phyloP scores from a whole-genome alignment of 345 rosid genomes.

The Gossypium australe region DNA sequence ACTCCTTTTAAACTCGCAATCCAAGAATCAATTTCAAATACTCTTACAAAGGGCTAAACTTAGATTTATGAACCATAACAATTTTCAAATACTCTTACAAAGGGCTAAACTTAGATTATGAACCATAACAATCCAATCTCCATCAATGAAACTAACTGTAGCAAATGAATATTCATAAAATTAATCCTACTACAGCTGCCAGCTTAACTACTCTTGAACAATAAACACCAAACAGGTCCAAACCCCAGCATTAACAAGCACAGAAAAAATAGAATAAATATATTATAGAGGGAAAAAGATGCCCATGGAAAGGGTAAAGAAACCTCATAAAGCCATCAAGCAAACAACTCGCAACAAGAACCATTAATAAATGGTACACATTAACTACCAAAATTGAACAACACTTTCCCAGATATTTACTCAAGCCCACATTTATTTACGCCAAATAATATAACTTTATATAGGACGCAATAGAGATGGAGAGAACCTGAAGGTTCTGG shows the following conservation, averaged over 20 bases:
- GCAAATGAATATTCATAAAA: background rate
- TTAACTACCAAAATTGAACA: background rate
- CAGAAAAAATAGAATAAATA: background rate
- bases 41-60: background rate
- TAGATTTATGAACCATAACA: background rate
- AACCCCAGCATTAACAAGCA: background rate
- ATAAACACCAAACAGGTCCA: background rate
- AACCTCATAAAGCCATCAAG: background rate
- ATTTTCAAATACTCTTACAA: background rate
- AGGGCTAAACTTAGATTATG: background rate
- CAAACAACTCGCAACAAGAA: background rate
- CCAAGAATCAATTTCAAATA: background rate
- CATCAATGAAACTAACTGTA: background rate
- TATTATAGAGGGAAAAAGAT: background rate
- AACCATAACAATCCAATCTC: background rate
- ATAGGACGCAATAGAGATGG: background rate
- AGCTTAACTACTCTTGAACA: background rate
- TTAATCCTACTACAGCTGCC: background rate
- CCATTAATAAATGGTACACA: background rate
- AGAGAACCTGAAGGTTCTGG: conserved; percentile 65
- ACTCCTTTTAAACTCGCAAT: background rate
- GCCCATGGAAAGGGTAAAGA: background rate
- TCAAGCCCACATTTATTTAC: background rate
- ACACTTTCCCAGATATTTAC: background rate
- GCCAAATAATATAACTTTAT: background rate